Evolutionary conservation across 352 stramenopile genomes (phyloP).

Genomic region (Globisporangium nodosum): DNA sequence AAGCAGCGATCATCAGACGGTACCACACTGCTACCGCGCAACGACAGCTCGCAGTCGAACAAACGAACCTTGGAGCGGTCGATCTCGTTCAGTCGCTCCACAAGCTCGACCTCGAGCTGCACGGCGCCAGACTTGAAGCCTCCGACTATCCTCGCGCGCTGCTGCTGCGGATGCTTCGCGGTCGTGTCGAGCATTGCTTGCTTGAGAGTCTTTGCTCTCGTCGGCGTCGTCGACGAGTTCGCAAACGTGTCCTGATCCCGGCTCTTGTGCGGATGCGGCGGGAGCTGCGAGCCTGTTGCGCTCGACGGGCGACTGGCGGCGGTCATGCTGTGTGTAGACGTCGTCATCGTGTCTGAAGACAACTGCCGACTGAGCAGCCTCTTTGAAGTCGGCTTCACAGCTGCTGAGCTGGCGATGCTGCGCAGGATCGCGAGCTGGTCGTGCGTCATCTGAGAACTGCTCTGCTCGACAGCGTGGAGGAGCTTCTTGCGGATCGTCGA

Average conservation of each 20-base stretch:
- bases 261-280: not conserved
- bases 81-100: conserved; percentile 60
- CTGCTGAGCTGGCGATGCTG: conserved; percentile 17
- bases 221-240: not conserved
- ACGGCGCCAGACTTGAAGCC: conserved; percentile 44
- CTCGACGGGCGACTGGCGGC: conserved; percentile 6
- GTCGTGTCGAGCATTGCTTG: not conserved
- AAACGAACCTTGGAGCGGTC: conserved; percentile 49
- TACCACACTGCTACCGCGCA: not conserved
- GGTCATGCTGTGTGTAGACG: not conserved
- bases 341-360: not conserved
- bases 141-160: conserved; percentile 4
- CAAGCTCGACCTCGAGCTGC: conserved; percentile 59
- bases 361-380: conserved; percentile 11
- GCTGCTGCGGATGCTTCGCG: not conserved
- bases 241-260: conserved; percentile 10
- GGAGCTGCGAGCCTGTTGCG: conserved; percentile 1
- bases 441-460: conserved; percentile 23
- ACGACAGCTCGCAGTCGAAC: not conserved
- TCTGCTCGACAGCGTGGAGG: conserved; percentile 45
- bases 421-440: conserved; percentile 36
- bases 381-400: conserved; percentile 19
- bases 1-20: not conserved
- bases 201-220: not conserved
- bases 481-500: conserved; percentile 67